These are phyloP conservation scores for Acorus calamus DNA, from an alignment of 106 monocot species.

Conservation along the genomic window DNA sequence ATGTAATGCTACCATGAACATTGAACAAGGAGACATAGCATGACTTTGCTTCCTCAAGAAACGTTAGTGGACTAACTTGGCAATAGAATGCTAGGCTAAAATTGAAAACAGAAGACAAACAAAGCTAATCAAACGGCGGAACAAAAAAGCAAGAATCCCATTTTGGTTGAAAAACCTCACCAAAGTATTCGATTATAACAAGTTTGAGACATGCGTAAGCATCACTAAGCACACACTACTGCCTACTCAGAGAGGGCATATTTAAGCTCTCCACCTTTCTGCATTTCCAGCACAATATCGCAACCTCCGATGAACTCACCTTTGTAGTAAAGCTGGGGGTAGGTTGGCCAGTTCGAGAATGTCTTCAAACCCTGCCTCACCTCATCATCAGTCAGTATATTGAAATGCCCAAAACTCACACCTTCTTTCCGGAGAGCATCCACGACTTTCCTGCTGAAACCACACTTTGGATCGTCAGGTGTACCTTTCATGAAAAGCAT, in stretches of 20 bases:
- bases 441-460: conserved; percentile 91
- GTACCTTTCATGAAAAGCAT: conserved; percentile 95
- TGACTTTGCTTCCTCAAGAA: no score
- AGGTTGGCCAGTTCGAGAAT: conserved; percentile 93
- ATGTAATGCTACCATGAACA: no score
- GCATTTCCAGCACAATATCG: conserved; percentile 77
- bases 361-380: conserved; percentile 87
- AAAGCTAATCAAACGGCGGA: no score
- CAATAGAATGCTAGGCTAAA: no score
- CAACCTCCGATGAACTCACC: conserved; percentile 86
- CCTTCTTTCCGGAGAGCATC: conserved; percentile 62
- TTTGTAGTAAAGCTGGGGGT: conserved; percentile 84
- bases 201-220: no score
- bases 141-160: no score
- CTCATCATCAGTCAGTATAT: conserved; percentile 83
- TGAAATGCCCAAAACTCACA: conserved; percentile 61
- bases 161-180: no score
- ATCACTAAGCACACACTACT: neutral
- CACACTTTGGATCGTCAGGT: conserved; percentile 69
- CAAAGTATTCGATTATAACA: no score
- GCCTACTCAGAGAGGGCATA: conserved; percentile 49
- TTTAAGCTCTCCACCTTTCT: conserved; percentile 63
- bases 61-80: no score
- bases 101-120: no score
- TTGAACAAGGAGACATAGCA: no score